These are phyloP conservation scores for Kurtzmaniella quercitrusa DNA, from an alignment of 1,139 yeast species.

Conservation along the genomic window DNA sequence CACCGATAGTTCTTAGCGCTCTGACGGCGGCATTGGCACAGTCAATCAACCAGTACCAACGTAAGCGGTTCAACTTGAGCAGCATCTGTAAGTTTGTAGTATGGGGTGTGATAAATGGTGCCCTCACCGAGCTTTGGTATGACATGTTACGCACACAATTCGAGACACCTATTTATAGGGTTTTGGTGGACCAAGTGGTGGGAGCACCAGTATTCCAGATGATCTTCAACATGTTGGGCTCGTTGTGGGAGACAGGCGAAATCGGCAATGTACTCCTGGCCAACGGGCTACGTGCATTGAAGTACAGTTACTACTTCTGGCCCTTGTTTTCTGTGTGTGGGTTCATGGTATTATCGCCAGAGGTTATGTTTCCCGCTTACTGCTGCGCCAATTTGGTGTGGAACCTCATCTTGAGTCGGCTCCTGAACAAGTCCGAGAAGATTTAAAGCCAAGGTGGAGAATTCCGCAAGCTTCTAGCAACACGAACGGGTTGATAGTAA, in stretches of 20 bases:
- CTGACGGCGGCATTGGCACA: constrained; percentile 57
- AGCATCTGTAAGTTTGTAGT: constrained; percentile 46
- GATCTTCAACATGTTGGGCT: constrained; percentile 42
- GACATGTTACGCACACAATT: constrained; percentile 38
- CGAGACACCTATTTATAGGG: constrained; percentile 32
- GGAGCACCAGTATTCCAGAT: constrained; percentile 57
- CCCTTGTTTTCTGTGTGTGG: constrained; percentile 51
- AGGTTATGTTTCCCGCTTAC: constrained; percentile 52
- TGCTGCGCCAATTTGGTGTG: constrained; percentile 55
- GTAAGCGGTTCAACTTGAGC: constrained; percentile 35
- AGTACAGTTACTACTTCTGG: constrained; percentile 55
- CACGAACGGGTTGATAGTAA: too few species aligned
- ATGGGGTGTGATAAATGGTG: constrained; percentile 64
- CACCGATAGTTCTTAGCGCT: constrained; percentile 43
- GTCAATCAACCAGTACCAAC: constrained; percentile 46
- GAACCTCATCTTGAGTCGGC: constrained; percentile 47
- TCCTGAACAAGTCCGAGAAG: neutral
- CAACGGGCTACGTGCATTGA: constrained; percentile 44
- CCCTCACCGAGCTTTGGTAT: constrained; percentile 55
- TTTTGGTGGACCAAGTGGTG: constrained; percentile 48
- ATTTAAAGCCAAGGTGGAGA: too few species aligned
- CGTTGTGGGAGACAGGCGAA: constrained; percentile 55
- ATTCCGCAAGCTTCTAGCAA: too few species aligned
- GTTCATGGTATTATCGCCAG: constrained; percentile 45
- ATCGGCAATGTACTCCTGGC: constrained; percentile 21